Percentiles rank a stretch among this genome's conserved stretches.
phyloP scores from a whole-genome alignment of 2,329 filamentous ascomycete species.

The Aspergillus ochraceus region DNA sequence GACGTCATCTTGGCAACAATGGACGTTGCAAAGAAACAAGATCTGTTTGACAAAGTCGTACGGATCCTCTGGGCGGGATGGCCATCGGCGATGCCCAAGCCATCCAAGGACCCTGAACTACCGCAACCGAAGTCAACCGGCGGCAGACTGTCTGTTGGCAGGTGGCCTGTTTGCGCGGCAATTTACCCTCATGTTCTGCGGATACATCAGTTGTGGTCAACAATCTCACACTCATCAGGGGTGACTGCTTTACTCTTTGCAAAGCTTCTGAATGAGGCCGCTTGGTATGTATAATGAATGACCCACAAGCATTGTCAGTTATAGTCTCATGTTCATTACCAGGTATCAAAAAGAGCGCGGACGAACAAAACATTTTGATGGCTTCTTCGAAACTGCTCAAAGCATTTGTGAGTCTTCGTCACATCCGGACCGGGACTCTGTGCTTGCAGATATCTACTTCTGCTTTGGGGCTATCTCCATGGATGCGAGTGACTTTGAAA shows the following conservation, averaged over 20 bases:
- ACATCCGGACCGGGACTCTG: conserved; percentile 19
- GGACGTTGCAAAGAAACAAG: conserved; percentile 15
- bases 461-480: conserved; percentile 22
- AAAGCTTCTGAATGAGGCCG: conserved; percentile 24
- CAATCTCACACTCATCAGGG: conserved; percentile 11
- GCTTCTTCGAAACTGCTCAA: conserved; percentile 24
- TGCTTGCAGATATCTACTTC: conserved; percentile 24
- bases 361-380: conserved; percentile 22
- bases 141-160: conserved; percentile 16
- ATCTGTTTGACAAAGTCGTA: conserved; percentile 13
- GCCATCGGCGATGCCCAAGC: conserved; percentile 22
- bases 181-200: conserved; percentile 26
- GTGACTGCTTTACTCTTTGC: conserved; percentile 21
- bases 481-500: conserved; percentile 20
- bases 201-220: conserved; percentile 21
- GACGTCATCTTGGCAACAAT: conserved; percentile 24
- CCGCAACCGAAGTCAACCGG: conserved; percentile 16
- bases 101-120: conserved; percentile 17
- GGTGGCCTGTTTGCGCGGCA: conserved; percentile 24
- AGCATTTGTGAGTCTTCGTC: conserved; percentile 21
- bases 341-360: conserved; percentile 26
- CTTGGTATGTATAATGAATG: conserved; percentile 20
- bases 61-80: conserved; percentile 20
- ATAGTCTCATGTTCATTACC: conserved; percentile 15
- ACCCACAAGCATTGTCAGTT: background rate